These are phyloP conservation scores for Cymbopogon flexuosus DNA, from an alignment of 202 grass and related monocot genomes.

Conservation along the genomic window DNA sequence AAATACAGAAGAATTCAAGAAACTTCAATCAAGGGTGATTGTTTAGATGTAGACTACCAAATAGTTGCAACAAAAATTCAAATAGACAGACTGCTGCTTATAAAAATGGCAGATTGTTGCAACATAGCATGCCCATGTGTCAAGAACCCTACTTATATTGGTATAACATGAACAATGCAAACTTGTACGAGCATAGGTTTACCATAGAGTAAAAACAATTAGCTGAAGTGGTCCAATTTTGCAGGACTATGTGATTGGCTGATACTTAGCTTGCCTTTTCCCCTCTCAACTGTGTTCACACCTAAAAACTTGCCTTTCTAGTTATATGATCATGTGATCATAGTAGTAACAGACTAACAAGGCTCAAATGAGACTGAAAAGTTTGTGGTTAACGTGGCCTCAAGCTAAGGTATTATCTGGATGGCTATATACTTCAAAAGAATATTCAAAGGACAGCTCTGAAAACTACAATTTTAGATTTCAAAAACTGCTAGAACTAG, in stretches of 20 bases:
- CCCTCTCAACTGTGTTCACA: neutral
- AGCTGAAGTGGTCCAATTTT: conserved; percentile 16
- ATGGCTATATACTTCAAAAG: conserved; percentile 7
- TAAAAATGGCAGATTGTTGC: neutral
- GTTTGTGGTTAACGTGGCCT: conserved; percentile 11
- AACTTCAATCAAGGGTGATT: neutral
- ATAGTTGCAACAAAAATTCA: neutral
- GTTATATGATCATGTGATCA: conserved; percentile 16
- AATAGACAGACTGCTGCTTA: neutral
- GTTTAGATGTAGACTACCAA: neutral
- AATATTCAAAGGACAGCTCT: neutral
- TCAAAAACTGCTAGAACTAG: neutral
- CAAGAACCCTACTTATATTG: neutral
- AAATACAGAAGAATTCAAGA: neutral
- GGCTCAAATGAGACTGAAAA: neutral
- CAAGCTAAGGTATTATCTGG: conserved; percentile 9
- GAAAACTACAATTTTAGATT: conserved; percentile 16
- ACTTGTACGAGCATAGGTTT: neutral
- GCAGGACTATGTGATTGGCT: conserved; percentile 12
- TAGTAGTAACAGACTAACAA: neutral
- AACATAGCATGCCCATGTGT: neutral
- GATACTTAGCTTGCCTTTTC: conserved; percentile 10
- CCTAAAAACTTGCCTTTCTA: conserved; percentile 7
- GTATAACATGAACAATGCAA: neutral
- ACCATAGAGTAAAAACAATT: neutral